phyloP scores from a whole-genome alignment of 768 basidiomycete species.

The Phaffia tasmanica region DNA sequence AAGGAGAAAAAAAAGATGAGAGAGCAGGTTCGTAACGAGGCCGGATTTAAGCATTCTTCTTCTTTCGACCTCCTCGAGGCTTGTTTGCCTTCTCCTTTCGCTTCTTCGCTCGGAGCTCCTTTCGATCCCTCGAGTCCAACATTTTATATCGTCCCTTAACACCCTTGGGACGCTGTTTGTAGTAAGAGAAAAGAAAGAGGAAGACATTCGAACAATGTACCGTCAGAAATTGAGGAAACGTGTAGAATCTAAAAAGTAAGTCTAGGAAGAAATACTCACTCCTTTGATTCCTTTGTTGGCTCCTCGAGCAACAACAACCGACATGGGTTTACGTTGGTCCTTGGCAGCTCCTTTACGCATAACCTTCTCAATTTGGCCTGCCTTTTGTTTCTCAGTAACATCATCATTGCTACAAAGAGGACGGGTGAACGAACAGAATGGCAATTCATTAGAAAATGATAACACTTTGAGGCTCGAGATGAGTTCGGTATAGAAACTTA shows the following conservation, averaged over 20 bases:
- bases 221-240: not conserved
- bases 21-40: too few relatives aligned
- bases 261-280: not conserved
- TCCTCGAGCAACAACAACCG: constrained; percentile 85
- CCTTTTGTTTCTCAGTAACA: constrained; percentile 90
- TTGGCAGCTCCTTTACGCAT: constrained; percentile 42
- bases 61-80: constrained; percentile 27
- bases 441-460: not conserved
- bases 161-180: constrained; percentile 62
- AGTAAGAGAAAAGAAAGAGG: too few relatives aligned
- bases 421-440: not conserved
- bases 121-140: constrained; percentile 53
- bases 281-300: constrained; percentile 80
- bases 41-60: constrained; percentile 7
- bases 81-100: constrained; percentile 63
- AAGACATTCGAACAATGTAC: not conserved
- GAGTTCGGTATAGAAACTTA: not conserved
- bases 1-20: too few relatives aligned
- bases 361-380: constrained; percentile 83
- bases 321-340: constrained; percentile 48
- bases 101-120: constrained; percentile 70
- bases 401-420: constrained; percentile 49
- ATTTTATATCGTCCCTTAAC: constrained; percentile 89
- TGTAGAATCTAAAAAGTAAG: not conserved
- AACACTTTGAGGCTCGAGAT: not conserved